A percentile compares a stretch with the other conserved stretches of the same genome.
Evolutionary conservation across 1,139 yeast species (phyloP).

Genomic region (Taphrina populina): DNA sequence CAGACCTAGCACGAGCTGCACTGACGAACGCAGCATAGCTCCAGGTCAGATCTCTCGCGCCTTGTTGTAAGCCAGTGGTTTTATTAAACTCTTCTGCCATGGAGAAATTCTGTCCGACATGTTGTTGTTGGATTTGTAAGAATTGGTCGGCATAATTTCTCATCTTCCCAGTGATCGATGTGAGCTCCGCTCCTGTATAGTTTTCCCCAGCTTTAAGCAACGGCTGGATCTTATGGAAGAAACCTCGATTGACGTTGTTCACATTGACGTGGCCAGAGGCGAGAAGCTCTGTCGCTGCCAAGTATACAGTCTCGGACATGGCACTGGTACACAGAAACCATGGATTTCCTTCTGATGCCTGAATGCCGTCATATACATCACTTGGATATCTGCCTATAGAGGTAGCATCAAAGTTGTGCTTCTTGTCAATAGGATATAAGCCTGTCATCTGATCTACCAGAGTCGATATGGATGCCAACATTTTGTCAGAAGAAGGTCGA

Average conservation of each 20-base stretch:
- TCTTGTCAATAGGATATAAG: constrained; percentile 72
- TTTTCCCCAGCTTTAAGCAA: background rate
- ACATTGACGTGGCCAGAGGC: constrained; percentile 11
- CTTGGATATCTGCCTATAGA: constrained; percentile 84
- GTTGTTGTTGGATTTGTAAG: constrained; percentile 33
- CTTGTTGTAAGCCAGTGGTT: constrained; percentile 79
- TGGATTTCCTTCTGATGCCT: constrained; percentile 71
- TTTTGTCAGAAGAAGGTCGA: constrained; percentile 43
- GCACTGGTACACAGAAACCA: constrained; percentile 90
- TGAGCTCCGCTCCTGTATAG: constrained; percentile 8
- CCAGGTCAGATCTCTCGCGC: constrained; percentile 89
- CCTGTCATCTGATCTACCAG: constrained; percentile 66
- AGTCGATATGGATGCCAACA: constrained; percentile 44
- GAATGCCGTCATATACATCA: constrained; percentile 77
- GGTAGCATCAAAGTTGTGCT: constrained; percentile 62
- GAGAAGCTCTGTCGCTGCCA: constrained; percentile 27
- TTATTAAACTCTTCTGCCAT: constrained; percentile 88
- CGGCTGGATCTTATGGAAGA: constrained; percentile 7
- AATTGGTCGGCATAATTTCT: constrained; percentile 43
- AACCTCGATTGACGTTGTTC: constrained; percentile 17
- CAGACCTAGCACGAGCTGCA: constrained; percentile 27
- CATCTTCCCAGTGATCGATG: constrained; percentile 36
- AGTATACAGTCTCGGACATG: constrained; percentile 61
- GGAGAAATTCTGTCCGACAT: constrained; percentile 50
- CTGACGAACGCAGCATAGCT: constrained; percentile 76